A percentile compares a stretch with the other conserved stretches of the same genome.
phyloP scores from a whole-genome alignment of 1,284 basidiomycete genomes.

The Apiotrichum sp. region DNA sequence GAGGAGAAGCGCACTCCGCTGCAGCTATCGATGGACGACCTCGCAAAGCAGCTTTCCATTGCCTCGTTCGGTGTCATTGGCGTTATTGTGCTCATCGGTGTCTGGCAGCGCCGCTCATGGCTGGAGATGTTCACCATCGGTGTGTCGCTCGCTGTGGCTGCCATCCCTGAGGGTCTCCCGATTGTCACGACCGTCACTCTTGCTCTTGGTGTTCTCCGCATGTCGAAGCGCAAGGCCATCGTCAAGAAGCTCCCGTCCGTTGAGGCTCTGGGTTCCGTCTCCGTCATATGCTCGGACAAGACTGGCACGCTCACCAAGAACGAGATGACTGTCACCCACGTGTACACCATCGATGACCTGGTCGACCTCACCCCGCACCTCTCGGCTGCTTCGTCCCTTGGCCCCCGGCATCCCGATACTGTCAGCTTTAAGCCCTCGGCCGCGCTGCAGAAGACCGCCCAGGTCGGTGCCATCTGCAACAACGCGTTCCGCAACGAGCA shows the following conservation, averaged over 20 bases:
- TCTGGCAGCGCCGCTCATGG: slow-evolving; percentile 81
- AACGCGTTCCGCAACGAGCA: slow-evolving; percentile 61
- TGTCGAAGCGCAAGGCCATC: slow-evolving; percentile 91
- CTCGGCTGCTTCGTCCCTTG: slow-evolving; percentile 44
- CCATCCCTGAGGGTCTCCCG: slow-evolving; percentile 92
- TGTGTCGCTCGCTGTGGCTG: slow-evolving; percentile 92
- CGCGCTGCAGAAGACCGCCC: slow-evolving; percentile 65
- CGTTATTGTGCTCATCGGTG: slow-evolving; percentile 83
- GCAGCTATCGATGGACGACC: slow-evolving; percentile 92
- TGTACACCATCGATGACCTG: slow-evolving; percentile 78
- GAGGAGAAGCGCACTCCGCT: slow-evolving; percentile 90
- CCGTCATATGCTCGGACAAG: slow-evolving; percentile 96
- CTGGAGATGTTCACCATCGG: slow-evolving; percentile 99
- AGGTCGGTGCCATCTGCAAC: slow-evolving; percentile 54
- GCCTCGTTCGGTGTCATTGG: slow-evolving; percentile 90
- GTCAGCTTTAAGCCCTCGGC: slow-evolving; percentile 34
- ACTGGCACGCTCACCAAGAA: slow-evolving; percentile 96
- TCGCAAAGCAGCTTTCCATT: slow-evolving; percentile 84
- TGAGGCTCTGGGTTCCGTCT: slow-evolving; percentile 87
- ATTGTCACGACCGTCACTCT: slow-evolving; percentile 97
- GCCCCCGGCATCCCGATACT: slow-evolving; percentile 57
- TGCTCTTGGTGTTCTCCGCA: slow-evolving; percentile 84
- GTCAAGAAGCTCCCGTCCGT: slow-evolving; percentile 96
- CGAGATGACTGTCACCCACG: slow-evolving; percentile 86
- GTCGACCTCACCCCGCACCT: slow-evolving; percentile 59